These are phyloP conservation scores for Fusarium illudens DNA, from an alignment of 2,329 filamentous ascomycete genomes.

Conservation along the genomic window DNA sequence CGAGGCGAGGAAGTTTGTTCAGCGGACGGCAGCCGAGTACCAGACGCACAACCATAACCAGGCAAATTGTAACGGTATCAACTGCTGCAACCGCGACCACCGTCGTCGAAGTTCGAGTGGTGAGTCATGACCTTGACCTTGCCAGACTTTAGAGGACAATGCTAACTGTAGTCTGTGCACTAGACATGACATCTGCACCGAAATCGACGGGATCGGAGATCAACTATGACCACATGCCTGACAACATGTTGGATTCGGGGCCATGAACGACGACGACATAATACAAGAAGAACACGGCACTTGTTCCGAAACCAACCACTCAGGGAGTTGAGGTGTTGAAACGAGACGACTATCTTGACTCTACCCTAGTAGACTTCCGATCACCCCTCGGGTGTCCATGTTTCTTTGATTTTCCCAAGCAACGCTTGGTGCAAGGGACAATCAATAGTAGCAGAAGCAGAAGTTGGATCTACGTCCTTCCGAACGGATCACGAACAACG, in stretches of 20 bases:
- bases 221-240: slow-evolving; percentile 51
- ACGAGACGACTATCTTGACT: not conserved
- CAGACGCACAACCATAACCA: not conserved
- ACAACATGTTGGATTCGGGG: slow-evolving; percentile 42
- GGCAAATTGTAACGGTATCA: not conserved
- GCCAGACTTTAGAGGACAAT: not conserved
- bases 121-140: not conserved
- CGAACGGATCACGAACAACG: not conserved
- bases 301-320: not conserved
- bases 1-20: slow-evolving; percentile 60
- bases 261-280: not conserved
- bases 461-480: not conserved
- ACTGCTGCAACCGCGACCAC: not conserved
- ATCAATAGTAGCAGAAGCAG: not conserved
- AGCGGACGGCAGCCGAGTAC: slow-evolving; percentile 32
- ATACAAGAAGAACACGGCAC: not conserved
- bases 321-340: not conserved
- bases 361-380: not conserved
- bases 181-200: not conserved
- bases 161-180: not conserved
- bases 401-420: slow-evolving; percentile 23
- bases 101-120: slow-evolving; percentile 21
- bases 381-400: not conserved
- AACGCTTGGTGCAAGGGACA: not conserved
- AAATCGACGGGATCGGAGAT: slow-evolving; percentile 28